Conservation (phyloP, 108 stramenopile genomes). For the Cyclotella kingstonii region DNA sequence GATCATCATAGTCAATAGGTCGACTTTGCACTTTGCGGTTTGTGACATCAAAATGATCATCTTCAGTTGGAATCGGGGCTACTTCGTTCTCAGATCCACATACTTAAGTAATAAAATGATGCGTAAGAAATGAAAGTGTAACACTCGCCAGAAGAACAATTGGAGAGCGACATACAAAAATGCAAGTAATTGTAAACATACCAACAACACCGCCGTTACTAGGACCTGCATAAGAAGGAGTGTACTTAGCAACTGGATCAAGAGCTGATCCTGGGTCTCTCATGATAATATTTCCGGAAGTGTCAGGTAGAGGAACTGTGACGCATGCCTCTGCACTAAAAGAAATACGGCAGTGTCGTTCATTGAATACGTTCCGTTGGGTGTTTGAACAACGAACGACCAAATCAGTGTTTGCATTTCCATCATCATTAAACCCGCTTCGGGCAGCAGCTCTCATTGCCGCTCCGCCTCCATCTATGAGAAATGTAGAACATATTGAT, state of each 20-base stretch:
- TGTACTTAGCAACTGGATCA: conserved; percentile 12
- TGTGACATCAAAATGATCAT: conserved; percentile 27
- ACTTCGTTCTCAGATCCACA: conserved; percentile 50
- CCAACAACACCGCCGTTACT: conserved; percentile 14
- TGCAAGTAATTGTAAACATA: too few relatives aligned
- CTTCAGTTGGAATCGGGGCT: conserved; percentile 16
- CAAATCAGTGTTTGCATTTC: conserved; percentile 1
- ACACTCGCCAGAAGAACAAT: too few relatives aligned
- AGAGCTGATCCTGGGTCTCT: not conserved
- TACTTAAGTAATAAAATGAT: not conserved
- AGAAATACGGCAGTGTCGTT: conserved; percentile 14
- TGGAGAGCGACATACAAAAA: too few relatives aligned
- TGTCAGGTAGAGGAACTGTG: conserved; percentile 8
- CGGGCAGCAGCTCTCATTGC: conserved; percentile 6
- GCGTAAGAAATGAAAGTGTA: not conserved
- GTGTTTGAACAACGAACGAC: conserved; percentile 32
- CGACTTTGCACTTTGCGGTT: conserved; percentile 21
- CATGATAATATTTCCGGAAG: not conserved
- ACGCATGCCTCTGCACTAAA: conserved; percentile 27
- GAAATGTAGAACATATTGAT: too few relatives aligned
- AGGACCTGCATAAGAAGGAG: conserved; percentile 18
- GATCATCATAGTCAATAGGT: conserved; percentile 11
- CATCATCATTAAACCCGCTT: conserved; percentile 9
- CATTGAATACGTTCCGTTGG: conserved; percentile 27
- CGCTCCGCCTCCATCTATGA: conserved; percentile 19